phyloP scores from a whole-genome alignment of 2,329 filamentous ascomycete genomes.

The Colletotrichum sojae region DNA sequence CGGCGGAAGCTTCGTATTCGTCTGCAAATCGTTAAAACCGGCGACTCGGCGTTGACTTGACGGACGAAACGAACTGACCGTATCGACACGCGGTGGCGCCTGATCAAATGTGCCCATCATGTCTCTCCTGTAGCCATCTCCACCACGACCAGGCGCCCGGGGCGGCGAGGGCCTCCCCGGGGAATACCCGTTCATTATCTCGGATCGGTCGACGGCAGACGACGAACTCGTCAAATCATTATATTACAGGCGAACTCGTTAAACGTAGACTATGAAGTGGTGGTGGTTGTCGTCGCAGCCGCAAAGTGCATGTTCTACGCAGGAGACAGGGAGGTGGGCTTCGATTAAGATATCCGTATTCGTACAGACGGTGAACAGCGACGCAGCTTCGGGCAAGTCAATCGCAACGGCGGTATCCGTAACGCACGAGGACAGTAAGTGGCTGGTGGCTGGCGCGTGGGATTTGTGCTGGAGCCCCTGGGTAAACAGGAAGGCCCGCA shows the following conservation, averaged over 20 bases:
- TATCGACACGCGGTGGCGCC: conserved; percentile 66
- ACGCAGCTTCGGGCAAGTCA: conserved; percentile 13
- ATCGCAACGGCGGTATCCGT: conserved; percentile 14
- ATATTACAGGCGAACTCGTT: conserved; percentile 31
- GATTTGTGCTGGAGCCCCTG: conserved; percentile 35
- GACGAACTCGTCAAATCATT: conserved; percentile 39
- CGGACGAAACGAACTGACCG: conserved; percentile 60
- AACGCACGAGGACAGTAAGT: conserved; percentile 18
- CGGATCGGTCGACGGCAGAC: conserved; percentile 17
- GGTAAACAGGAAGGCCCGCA: conserved; percentile 17
- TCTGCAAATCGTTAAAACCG: conserved; percentile 52
- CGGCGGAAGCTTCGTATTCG: conserved; percentile 65
- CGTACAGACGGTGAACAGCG: conserved; percentile 6
- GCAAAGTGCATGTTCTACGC: conserved; percentile 31
- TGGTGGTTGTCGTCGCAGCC: conserved; percentile 23
- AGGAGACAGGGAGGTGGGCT: neutral
- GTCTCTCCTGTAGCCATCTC: conserved; percentile 72
- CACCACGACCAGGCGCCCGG: conserved; percentile 54
- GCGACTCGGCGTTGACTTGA: neutral
- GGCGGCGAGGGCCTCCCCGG: conserved; percentile 50
- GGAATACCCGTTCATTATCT: conserved; percentile 57
- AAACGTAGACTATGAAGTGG: conserved; percentile 19
- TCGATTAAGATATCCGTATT: conserved; percentile 13
- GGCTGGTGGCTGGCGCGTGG: conserved; percentile 36
- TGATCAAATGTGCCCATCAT: conserved; percentile 69